Base-by-base conservation (phyloP, 1,284 basidiomycete species). In the Trametes sp. region DNA sequence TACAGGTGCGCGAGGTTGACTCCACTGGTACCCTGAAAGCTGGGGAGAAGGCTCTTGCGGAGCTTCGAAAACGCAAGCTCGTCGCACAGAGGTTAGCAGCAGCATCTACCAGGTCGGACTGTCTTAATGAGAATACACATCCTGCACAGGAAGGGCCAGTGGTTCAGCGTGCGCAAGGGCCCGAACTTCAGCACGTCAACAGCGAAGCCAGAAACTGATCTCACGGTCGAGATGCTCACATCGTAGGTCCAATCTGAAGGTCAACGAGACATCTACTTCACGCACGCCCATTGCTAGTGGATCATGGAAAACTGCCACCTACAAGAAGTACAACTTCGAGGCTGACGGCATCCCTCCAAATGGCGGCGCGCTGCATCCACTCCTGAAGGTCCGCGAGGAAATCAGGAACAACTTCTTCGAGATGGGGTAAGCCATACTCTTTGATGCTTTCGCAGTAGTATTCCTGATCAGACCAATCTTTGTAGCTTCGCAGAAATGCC, bases 281-380 rank as follows among this genome's bases (percentile, higher is more conserved):
- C 13, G 11, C n/a, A n/a, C 26, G 29, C 0, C 16, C 50, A 19
- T 53, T 51, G 19, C 1, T 70, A 96, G 94, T 42, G 96, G 95
- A 14, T 81, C 92, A 31, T 98, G 96, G 96, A 95, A 97, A 78
- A 90, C 88, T 0, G 86, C 95, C 0, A 85, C 82, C 10, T 99
- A 96, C 87, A 99, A 99, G 76, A 96, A 96, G 76, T 99, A 99
- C 82, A 99, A 99, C 80, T 99, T 99, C 74, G 95, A 98, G 72
- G 97, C 98, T 1, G 95, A 96, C 69, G 98, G 98, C 64, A 87
- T 91, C 42, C 91, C 92, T 4, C 92, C 96, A 4, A 86, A 87
- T 35, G 93, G 95, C 31, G 98, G 98, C 54, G 95, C 96, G 13
- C 82, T 99, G 35, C 98, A 99, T 77, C 98, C 97, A 7, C 84